A percentile compares a stretch with the other conserved stretches of the same genome.
phyloP scores from a whole-genome alignment of 768 basidiomycete genomes.

The Boletus vinaceobasis region DNA sequence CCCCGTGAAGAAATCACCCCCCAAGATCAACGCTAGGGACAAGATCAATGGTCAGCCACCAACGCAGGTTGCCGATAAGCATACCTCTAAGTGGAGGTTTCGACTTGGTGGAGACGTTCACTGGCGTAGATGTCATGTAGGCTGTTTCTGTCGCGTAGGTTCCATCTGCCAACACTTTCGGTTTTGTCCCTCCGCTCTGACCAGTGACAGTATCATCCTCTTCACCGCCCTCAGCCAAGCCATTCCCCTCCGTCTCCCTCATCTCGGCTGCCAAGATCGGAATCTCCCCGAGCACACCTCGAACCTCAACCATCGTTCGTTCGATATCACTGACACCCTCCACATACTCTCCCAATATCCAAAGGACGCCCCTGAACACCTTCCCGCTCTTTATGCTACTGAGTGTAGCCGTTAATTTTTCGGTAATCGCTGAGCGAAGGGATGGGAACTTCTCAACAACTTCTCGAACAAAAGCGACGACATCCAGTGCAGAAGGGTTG shows the following conservation, averaged over 20 bases:
- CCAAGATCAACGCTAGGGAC: conserved; percentile 70
- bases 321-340: conserved; percentile 65
- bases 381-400: conserved; percentile 92
- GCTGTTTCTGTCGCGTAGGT: conserved; percentile 98
- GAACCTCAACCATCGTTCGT: conserved; percentile 68
- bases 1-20: conserved; percentile 97
- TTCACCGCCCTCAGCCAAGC: conserved; percentile 43
- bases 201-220: conserved; percentile 37
- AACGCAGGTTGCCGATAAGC: conserved; percentile 11
- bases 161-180: conserved; percentile 87
- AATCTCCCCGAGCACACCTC: conserved; percentile 91
- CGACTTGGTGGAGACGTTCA: conserved; percentile 74
- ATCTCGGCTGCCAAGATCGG: conserved; percentile 93
- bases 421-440: conserved; percentile 76
- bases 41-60: background rate
- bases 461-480: conserved; percentile 86
- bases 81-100: conserved; percentile 88
- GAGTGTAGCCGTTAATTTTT: conserved; percentile 80
- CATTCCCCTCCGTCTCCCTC: conserved; percentile 60
- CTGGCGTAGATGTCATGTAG: conserved; percentile 61
- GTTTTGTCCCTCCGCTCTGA: conserved; percentile 50
- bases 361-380: conserved; percentile 92
- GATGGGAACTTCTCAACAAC: conserved; percentile 97
- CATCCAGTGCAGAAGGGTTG: conserved; percentile 93
- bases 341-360: conserved; percentile 98